Base-by-base conservation (phyloP, 169 alveolate genomes). In the Plasmodium sp. region DNA sequence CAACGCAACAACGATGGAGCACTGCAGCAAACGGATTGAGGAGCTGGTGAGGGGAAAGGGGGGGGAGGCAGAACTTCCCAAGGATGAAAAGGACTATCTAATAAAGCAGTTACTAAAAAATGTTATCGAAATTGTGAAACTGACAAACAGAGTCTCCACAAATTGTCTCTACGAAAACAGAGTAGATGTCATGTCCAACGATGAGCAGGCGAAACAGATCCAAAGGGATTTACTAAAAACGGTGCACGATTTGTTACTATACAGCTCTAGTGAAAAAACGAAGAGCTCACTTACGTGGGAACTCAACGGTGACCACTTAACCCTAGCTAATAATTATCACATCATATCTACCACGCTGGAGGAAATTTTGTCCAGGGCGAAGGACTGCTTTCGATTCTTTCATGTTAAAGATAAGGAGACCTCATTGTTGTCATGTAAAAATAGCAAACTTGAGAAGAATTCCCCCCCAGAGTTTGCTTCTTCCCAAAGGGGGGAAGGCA, bases 71-170 rank as follows among this genome's bases (percentile, higher is more conserved):
- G 41, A 85, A n/a, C 51, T 41, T 18, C 72, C 45, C 41, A 86
- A 84, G 22, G 45, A 56, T 45, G 95, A 71, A 27, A 92, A 48
- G 14, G 48, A 88, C 3, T 82, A 31, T 43, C 3, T 83, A 43
- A 67, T 81, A 71, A 73, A 16, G 2, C 74, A 84, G 34, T 91
- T 93, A 81, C 74, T 84, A 83, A 80, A 75, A 54, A 93, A 81
- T 84, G 84, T 58, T 22, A 81, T 84, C 1, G 97, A 95, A 34
- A 79, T 88, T 34, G 88, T 88, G 14, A 71, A 86, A 80, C 41
- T 75, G 84, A 77, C 90, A 82, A 67, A 93, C 81, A 58, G 83
- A 51, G 33, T 91, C 39, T n/a, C 91, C 18, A 10, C 14, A 54
- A 54, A 67, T 62, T 48, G 86, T 22, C 45, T 91, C 48, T 90